Evolutionary conservation across 495 filamentous ascomycete species (phyloP).

Genomic region (Daldinia grandis): DNA sequence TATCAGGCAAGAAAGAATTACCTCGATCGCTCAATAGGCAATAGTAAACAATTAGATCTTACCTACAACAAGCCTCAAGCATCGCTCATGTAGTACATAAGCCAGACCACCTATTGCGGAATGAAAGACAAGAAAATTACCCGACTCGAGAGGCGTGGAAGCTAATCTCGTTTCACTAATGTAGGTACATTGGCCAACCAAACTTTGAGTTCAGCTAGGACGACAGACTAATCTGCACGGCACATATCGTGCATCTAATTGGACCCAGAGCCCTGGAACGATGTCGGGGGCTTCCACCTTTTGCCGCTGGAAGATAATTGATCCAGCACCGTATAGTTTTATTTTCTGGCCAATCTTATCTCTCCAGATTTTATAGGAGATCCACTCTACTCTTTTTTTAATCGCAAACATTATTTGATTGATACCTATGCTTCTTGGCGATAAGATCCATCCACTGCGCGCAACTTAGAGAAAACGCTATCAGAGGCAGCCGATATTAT

Average conservation of each 20-base stretch:
- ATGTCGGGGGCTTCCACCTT: neutral
- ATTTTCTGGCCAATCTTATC: neutral
- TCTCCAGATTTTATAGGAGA: neutral
- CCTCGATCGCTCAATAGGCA: neutral
- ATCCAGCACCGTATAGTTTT: constrained; percentile 4
- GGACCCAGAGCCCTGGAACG: constrained; percentile 1
- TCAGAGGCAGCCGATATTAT: neutral
- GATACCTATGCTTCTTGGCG: constrained; percentile 6
- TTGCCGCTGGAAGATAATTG: constrained; percentile 19
- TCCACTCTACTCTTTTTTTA: constrained; percentile 2
- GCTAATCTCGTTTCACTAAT: constrained; percentile 21
- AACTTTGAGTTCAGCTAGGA: neutral
- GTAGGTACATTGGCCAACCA: constrained; percentile 9
- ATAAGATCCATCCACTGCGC: constrained; percentile 17
- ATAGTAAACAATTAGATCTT: neutral
- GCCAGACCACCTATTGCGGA: neutral
- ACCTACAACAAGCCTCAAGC: too few relatives aligned
- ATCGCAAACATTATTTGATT: constrained; percentile 15
- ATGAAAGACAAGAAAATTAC: constrained; percentile 20
- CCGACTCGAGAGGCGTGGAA: constrained; percentile 22
- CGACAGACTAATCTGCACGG: constrained; percentile 1
- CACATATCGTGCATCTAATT: neutral
- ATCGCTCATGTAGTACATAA: neutral
- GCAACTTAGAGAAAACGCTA: neutral
- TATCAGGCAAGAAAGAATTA: neutral